Conservation (phyloP, 108 stramenopile species). For the Chaetoceros muelleri region DNA sequence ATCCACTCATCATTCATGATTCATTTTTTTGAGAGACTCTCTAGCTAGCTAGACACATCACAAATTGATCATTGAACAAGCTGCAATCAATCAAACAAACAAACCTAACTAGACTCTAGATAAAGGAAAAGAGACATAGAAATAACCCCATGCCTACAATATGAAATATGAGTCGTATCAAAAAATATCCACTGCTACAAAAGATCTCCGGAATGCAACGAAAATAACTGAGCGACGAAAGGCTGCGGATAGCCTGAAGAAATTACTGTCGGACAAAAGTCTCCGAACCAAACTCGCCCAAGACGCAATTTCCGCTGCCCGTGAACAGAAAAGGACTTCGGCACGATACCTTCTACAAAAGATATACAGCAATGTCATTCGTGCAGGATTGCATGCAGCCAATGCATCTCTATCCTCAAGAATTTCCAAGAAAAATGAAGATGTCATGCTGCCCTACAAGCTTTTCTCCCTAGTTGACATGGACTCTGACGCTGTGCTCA, state of each 20-base stretch:
- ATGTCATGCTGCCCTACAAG: not conserved
- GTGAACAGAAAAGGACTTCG: not conserved
- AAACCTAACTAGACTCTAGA: too few species aligned
- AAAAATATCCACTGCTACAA: not conserved
- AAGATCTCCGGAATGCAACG: not conserved
- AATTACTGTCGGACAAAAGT: not conserved
- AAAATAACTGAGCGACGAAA: not conserved
- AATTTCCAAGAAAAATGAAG: not conserved
- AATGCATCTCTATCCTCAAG: not conserved
- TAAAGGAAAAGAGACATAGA: too few species aligned
- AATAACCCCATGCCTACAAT: too few species aligned
- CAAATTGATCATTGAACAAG: too few species aligned
- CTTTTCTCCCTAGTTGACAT: not conserved
- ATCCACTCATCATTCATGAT: too few species aligned
- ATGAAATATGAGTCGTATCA: too few species aligned
- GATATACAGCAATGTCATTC: not conserved
- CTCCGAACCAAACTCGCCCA: not conserved
- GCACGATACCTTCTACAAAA: not conserved
- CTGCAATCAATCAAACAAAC: too few species aligned
- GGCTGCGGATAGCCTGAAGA: not conserved
- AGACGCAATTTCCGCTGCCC: not conserved
- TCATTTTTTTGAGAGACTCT: too few species aligned
- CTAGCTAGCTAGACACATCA: too few species aligned
- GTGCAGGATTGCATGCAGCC: not conserved
- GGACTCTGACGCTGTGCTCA: not conserved